Evolutionary conservation across 2,329 filamentous ascomycete species (phyloP).

Genomic region (Neonectria coccinea): DNA sequence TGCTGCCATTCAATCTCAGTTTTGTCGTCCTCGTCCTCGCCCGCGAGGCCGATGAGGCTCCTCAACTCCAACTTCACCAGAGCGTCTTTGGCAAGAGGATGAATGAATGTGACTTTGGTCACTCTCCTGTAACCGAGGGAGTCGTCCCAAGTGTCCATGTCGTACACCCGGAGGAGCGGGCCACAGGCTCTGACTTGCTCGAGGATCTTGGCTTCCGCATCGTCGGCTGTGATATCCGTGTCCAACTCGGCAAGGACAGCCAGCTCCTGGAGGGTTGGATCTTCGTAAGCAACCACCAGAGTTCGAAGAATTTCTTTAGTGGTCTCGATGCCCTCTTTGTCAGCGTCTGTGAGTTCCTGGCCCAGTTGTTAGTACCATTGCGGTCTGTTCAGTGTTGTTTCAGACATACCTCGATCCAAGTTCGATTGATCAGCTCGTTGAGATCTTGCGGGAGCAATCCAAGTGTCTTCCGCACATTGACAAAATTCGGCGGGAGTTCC

Average conservation of each 20-base stretch:
- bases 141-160: constrained; percentile 20
- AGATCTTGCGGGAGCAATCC: constrained; percentile 23
- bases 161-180: constrained; percentile 22
- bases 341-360: constrained; percentile 20
- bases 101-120: constrained; percentile 23
- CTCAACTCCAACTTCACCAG: constrained; percentile 19
- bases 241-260: constrained; percentile 23
- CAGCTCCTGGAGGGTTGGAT: constrained; percentile 26
- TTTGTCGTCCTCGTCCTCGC: constrained; percentile 22
- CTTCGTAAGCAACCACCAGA: constrained; percentile 24
- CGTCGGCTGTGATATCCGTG: constrained; percentile 9
- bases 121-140: constrained; percentile 13
- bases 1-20: constrained; percentile 30
- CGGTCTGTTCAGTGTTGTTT: background rate
- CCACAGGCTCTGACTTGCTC: constrained; percentile 25
- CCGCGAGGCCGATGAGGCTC: constrained; percentile 20
- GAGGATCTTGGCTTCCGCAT: constrained; percentile 13
- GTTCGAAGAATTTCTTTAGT: constrained; percentile 32
- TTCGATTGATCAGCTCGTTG: constrained; percentile 12
- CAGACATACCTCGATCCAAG: constrained; percentile 23
- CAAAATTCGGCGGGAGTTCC: constrained; percentile 19
- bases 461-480: constrained; percentile 17
- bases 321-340: constrained; percentile 20
- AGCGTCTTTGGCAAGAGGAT: constrained; percentile 22
- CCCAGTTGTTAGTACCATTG: background rate